Base-by-base conservation (phyloP, 768 basidiomycete species). In the Trametes maxima region DNA sequence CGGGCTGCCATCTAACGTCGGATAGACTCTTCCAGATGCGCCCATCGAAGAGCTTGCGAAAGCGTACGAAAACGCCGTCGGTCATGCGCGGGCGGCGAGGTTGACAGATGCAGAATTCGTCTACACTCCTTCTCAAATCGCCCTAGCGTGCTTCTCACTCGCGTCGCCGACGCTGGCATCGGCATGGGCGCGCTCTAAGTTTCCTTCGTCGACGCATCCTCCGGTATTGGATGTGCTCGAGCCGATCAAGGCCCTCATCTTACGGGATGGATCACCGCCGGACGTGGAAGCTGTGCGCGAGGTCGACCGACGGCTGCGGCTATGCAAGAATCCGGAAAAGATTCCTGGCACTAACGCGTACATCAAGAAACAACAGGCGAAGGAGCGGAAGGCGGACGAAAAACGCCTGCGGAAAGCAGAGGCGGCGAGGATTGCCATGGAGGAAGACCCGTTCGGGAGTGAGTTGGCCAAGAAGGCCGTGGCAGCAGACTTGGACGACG, bases 311-410 rank as follows among this genome's bases (percentile, higher is more conserved):
- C 80, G 94, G 46, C 77, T 99, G 47, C 88, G 85, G 69, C 69
- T 89, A 39, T 98, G 96, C 79, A 92, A 94, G 72, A 98, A 99
- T 69, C 97, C 97, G 5, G 95, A 96, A 74, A 97, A 95, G 74
- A 88, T 96, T 5, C 85, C 87, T 13, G 95, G 94, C n/a, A 96
- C 87, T 63, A 88, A 85, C 62, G 89, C 92, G 2, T 94, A 89
- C 72, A 72, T 87, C 24, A 83, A 84, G 21, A 87, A 85, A 71
- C 86, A 85, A 65, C 84, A 80, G n/a, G 87, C 86, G 66, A 85
- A 87, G 58, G 90, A 92, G 67, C 83, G 77, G 55, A 82, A 81
- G 68, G 87, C 86, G 1, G 85, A 85, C 63, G 84, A 82, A 61
- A 94, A 90, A 72, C 79, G 92, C 57, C 60, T 59, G 52, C 75